These are phyloP conservation scores for Naganishia friedmannii DNA, from an alignment of 768 basidiomycete genomes.

Conservation along the genomic window DNA sequence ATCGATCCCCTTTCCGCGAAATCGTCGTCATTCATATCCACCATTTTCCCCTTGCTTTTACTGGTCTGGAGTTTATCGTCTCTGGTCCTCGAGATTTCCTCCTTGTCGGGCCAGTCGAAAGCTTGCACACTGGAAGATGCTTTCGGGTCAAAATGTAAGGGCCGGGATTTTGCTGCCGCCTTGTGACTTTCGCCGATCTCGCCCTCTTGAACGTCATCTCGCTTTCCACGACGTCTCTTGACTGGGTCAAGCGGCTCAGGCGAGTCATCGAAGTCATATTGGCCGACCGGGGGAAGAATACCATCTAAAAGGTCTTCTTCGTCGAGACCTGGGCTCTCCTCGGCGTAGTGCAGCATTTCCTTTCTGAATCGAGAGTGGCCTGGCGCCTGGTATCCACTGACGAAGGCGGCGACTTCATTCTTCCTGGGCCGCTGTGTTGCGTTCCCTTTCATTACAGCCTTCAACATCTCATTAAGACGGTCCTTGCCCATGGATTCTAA, in stretches of 20 bases:
- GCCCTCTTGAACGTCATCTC: not conserved
- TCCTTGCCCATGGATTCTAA: not conserved
- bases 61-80: not conserved
- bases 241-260: not conserved
- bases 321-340: not conserved
- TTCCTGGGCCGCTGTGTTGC: not conserved
- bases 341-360: not conserved
- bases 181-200: no score
- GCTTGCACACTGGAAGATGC: conserved; percentile 10
- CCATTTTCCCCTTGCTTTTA: not conserved
- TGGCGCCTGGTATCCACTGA: not conserved
- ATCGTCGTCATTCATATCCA: not conserved
- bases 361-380: not conserved
- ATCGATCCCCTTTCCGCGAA: not conserved
- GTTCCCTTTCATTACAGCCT: not conserved
- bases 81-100: not conserved
- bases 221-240: not conserved
- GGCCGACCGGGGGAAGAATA: not conserved
- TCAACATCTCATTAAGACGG: not conserved
- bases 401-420: not conserved
- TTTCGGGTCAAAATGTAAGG: conserved; percentile 1
- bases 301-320: not conserved
- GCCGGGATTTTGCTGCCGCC: not conserved
- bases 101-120: conserved; percentile 15
- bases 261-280: not conserved